Evolutionary conservation across 768 basidiomycete genomes (phyloP).

Genomic region (Boletus vinaceobasis): DNA sequence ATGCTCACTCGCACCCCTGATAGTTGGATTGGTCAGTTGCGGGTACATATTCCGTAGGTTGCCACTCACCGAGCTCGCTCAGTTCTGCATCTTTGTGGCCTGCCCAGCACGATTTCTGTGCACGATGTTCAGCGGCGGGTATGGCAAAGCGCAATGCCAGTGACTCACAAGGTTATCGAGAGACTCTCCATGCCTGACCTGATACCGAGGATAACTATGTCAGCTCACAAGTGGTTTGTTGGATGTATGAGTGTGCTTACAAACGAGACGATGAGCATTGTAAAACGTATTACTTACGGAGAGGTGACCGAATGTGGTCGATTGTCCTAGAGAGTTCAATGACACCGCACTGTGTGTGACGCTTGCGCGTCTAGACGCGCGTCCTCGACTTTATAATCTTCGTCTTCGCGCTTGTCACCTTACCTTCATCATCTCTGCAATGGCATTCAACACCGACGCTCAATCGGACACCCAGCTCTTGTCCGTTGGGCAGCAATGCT

Average conservation of each 20-base stretch:
- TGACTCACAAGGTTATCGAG: slow-evolving; percentile 69
- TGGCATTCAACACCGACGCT: slow-evolving; percentile 13
- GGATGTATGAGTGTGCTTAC: slow-evolving; percentile 14
- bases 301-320: neutral
- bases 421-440: neutral
- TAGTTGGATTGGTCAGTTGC: slow-evolving; percentile 2
- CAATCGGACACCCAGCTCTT: slow-evolving; percentile 58
- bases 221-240: neutral
- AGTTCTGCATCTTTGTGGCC: slow-evolving; percentile 74
- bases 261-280: slow-evolving; percentile 25
- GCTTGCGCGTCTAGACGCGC: slow-evolving; percentile 30
- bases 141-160: too few relatives aligned
- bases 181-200: slow-evolving; percentile 79
- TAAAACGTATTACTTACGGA: too few relatives aligned
- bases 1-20: slow-evolving; percentile 53
- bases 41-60: neutral
- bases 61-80: slow-evolving; percentile 63
- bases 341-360: neutral
- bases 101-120: slow-evolving; percentile 58
- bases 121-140: neutral
- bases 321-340: neutral
- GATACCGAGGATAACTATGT: neutral
- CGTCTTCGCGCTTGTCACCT: neutral
- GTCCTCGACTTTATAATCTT: slow-evolving; percentile 23
- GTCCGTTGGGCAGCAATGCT: slow-evolving; percentile 68